Percentiles rank a stretch among this genome's conserved stretches.
Evolutionary conservation across 73 alveolate genomes (phyloP).

Genomic region (Blepharisma japonicum): DNA sequence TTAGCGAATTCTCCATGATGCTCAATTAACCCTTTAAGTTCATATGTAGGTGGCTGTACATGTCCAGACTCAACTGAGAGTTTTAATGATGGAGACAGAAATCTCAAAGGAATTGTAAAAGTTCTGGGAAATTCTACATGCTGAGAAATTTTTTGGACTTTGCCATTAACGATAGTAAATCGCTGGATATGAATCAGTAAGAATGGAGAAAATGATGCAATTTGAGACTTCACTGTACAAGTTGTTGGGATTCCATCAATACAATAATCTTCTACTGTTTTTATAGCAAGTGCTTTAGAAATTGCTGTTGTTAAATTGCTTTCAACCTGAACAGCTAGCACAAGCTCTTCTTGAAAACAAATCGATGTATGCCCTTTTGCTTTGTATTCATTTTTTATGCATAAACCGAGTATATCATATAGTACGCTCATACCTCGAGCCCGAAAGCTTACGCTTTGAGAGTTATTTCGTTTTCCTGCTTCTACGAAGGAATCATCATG

Average conservation of each 20-base stretch:
- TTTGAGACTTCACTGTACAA: background rate
- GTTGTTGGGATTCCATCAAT: slow-evolving; percentile 16
- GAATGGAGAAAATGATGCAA: background rate
- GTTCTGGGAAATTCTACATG: background rate
- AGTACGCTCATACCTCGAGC: slow-evolving; percentile 8
- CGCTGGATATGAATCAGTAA: slow-evolving; percentile 13
- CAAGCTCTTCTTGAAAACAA: slow-evolving; percentile 19
- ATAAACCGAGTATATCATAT: background rate
- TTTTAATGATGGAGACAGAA: background rate
- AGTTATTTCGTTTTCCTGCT: background rate
- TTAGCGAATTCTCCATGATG: slow-evolving; percentile 27
- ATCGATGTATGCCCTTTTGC: slow-evolving; percentile 17
- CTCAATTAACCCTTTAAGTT: background rate
- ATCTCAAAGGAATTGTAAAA: background rate
- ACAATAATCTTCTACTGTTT: background rate
- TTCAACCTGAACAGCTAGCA: background rate
- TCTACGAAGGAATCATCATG: slow-evolving; percentile 16
- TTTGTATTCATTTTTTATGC: background rate
- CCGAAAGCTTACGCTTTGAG: slow-evolving; percentile 5
- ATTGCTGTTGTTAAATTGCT: background rate
- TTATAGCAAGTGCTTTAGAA: background rate
- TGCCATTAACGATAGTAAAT: background rate
- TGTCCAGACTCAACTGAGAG: background rate
- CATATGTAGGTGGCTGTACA: background rate
- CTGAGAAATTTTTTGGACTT: background rate